Conservation (phyloP, 192 early-diverging fungal species). For the Kappamyces sp. region DNA sequence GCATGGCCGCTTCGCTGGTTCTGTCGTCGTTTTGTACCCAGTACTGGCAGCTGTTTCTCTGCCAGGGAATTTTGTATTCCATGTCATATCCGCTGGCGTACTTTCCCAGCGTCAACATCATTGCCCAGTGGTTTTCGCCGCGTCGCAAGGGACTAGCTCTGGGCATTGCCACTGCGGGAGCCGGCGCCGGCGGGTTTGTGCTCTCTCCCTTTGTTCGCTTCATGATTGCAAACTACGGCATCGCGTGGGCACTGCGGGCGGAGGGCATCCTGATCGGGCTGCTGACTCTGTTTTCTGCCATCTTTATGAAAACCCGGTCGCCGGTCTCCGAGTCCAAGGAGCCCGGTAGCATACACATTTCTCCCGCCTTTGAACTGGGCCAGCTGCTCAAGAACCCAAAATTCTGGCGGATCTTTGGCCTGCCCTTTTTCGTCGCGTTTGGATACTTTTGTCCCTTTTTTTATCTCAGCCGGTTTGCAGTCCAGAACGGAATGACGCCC, state of each 20-base stretch:
- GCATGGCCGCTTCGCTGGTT: too few relatives aligned
- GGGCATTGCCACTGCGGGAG: too few relatives aligned
- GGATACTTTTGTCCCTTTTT: conserved; percentile 57
- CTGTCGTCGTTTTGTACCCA: too few relatives aligned
- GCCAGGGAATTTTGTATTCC: too few relatives aligned
- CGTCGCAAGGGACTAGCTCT: too few relatives aligned
- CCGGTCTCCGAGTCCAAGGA: not conserved
- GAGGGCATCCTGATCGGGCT: conserved; percentile 48
- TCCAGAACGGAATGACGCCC: conserved; percentile 54
- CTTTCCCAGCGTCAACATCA: too few relatives aligned
- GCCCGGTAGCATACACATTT: conserved; percentile 18
- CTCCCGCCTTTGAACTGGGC: too few relatives aligned
- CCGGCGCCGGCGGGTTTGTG: conserved; percentile 61
- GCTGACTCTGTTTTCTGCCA: conserved; percentile 33
- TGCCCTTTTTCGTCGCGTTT: conserved; percentile 32
- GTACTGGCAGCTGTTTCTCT: too few relatives aligned
- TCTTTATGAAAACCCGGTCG: conserved; percentile 14
- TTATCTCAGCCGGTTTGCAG: conserved; percentile 45
- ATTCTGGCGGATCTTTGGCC: conserved; percentile 30
- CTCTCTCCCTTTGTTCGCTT: conserved; percentile 53
- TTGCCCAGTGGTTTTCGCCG: too few relatives aligned
- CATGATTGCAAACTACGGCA: conserved; percentile 54
- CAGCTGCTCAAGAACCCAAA: too few relatives aligned
- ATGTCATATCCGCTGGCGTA: too few relatives aligned
- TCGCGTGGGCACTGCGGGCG: conserved; percentile 61